Evolutionary conservation across 805 yeast species (phyloP).

Genomic region (Starmerella sirachaensis): DNA sequence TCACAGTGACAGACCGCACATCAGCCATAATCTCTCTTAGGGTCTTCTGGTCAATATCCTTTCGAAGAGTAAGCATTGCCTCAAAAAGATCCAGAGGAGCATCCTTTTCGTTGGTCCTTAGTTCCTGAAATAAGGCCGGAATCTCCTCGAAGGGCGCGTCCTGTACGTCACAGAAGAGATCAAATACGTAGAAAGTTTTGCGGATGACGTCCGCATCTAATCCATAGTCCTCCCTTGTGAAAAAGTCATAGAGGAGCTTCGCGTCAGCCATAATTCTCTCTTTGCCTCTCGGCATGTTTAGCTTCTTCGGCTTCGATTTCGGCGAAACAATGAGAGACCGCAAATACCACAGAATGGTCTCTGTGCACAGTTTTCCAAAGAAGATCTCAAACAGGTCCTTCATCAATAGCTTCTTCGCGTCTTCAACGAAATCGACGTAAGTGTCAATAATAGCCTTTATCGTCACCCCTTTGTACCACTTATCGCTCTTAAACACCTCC

Average conservation of each 20-base stretch:
- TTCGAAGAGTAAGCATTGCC: conserved; percentile 41
- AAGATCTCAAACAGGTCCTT: conserved; percentile 44
- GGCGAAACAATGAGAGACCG: conserved; percentile 35
- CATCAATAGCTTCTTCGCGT: conserved; percentile 43
- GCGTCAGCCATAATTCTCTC: conserved; percentile 52
- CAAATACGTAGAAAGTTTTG: conserved; percentile 46
- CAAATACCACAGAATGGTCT: conserved; percentile 39
- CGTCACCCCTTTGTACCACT: conserved; percentile 54
- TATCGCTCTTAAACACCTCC: conserved; percentile 45
- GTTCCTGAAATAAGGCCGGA: conserved; percentile 46
- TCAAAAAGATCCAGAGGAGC: conserved; percentile 61
- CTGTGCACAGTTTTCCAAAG: conserved; percentile 43
- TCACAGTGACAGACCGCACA: conserved; percentile 22
- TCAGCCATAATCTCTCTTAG: conserved; percentile 27
- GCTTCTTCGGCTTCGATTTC: conserved; percentile 27
- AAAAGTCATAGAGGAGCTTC: conserved; percentile 41
- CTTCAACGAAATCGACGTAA: conserved; percentile 59
- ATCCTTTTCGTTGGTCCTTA: conserved; percentile 58
- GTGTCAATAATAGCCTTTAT: conserved; percentile 59
- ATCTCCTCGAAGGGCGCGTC: conserved; percentile 39
- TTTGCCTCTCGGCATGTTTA: conserved; percentile 29
- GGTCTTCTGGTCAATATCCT: conserved; percentile 28
- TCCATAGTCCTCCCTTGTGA: conserved; percentile 34
- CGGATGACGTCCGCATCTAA: conserved; percentile 31
- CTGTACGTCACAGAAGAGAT: conserved; percentile 46